These are phyloP conservation scores for Xylariales sp. DNA, from an alignment of 2,329 filamentous ascomycete genomes.

Conservation along the genomic window DNA sequence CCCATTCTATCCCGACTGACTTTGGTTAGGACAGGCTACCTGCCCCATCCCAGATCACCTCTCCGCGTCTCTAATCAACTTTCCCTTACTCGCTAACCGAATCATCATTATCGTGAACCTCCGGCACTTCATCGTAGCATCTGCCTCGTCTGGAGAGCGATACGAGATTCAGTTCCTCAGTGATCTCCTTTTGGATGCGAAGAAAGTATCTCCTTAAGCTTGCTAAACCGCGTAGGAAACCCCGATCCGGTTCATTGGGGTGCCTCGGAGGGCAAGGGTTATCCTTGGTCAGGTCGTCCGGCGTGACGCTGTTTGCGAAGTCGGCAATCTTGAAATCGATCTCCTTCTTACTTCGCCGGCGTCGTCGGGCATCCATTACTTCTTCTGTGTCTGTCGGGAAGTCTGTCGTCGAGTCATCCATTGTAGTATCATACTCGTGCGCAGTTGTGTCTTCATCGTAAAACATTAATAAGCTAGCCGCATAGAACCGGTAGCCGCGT, in stretches of 20 bases:
- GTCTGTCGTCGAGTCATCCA: conserved; percentile 56
- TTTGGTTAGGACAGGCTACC: no score
- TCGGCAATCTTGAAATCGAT: conserved; percentile 97
- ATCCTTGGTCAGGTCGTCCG: conserved; percentile 64
- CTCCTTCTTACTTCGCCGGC: conserved; percentile 48
- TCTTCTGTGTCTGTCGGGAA: conserved; percentile 56
- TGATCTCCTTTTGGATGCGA: conserved; percentile 76
- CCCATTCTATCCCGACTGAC: no score
- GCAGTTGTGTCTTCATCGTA: conserved; percentile 78
- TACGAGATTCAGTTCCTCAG: conserved; percentile 43
- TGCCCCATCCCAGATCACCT: no score
- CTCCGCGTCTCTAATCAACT: no score
- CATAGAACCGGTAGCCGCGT: conserved; percentile 89
- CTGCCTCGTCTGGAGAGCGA: conserved; percentile 5
- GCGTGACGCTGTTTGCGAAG: conserved; percentile 95
- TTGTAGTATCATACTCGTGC: conserved; percentile 46
- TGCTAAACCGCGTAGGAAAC: conserved; percentile 81
- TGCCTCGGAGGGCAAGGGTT: conserved; percentile 76
- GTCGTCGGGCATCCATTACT: conserved; percentile 29
- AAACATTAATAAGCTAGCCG: conserved; percentile 88
- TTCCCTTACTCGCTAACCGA: conserved; percentile 6
- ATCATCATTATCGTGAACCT: conserved; percentile 1
- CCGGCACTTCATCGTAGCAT: not conserved
- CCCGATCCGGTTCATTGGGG: conserved; percentile 76
- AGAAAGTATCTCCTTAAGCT: conserved; percentile 81